Percentiles rank a stretch among this genome's conserved stretches.
phyloP scores from a whole-genome alignment of 108 stramenopile species.

The Nannochloropsis oceanica region DNA sequence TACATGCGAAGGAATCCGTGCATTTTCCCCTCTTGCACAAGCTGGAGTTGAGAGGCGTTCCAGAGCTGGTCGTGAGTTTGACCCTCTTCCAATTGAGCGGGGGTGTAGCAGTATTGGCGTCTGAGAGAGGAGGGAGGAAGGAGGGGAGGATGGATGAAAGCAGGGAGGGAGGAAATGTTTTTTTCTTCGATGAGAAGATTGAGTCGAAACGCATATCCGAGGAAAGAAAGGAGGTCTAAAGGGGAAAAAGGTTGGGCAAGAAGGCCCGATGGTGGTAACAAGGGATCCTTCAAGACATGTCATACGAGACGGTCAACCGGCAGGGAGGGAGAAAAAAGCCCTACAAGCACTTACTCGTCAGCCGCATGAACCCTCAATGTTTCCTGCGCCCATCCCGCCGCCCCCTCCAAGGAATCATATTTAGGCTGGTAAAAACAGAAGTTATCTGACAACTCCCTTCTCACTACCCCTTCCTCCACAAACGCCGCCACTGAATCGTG shows the following conservation, averaged over 20 bases:
- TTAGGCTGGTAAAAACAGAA: conserved; percentile 68
- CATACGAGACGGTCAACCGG: too few species aligned
- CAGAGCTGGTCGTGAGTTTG: conserved; percentile 91
- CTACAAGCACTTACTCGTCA: conserved; percentile 34
- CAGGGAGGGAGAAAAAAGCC: too few species aligned
- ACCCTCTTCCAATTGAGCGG: conserved; percentile 60
- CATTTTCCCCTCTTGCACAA: conserved; percentile 78
- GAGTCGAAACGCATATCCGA: too few species aligned
- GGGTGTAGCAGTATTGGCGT: conserved; percentile 66
- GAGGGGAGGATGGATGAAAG: neutral
- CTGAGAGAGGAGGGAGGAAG: neutral
- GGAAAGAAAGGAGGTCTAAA: too few species aligned
- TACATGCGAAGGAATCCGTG: conserved; percentile 99
- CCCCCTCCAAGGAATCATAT: conserved; percentile 68
- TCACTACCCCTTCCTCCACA: conserved; percentile 84
- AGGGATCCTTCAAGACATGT: too few species aligned
- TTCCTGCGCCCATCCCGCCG: conserved; percentile 82
- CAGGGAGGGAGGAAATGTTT: neutral
- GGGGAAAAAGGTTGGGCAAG: too few species aligned
- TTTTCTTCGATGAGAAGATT: too few species aligned
- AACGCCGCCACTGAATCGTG: conserved; percentile 60
- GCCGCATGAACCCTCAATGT: conserved; percentile 58
- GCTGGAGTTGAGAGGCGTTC: conserved; percentile 82
- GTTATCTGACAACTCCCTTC: conserved; percentile 90
- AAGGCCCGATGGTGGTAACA: too few species aligned